Evolutionary conservation across 768 basidiomycete genomes (phyloP), one percentile per base, ranked within the genome.

Genomic region (Paxillus ammoniavirescens): DNA sequence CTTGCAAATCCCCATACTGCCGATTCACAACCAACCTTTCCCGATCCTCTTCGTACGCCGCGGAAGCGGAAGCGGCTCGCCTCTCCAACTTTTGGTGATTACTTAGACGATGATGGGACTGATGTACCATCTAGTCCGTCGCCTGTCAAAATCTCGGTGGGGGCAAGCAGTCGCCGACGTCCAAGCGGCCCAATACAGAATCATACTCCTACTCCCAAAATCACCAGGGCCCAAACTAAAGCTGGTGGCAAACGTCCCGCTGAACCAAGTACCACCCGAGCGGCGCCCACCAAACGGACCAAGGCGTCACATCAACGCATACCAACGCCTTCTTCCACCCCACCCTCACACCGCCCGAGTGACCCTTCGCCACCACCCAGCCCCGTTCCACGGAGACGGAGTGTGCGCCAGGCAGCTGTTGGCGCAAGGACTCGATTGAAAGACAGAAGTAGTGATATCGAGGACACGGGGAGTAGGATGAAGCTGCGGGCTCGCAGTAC

Each of bases 31-130:
- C 31, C 53, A 2, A 45, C 54, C 1, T 64, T 50, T 28, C 47
- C 59, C 0, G 67, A 69, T 40, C 69, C 69, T 2, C 47, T 69
- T 33, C 67, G 68, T 26, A 71, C 68, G 1, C 68, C 69, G 0
- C 69, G 65, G 38, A 69, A 71, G 45, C 69, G 56, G 55, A 69
- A 52, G 38, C 58, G 49, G 14, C 52, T 56, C 7, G 50, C 49
- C 1, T 61, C 67, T 1, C 49, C 54, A 0, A 38, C 38, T 2
- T 54, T 48, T 0, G 28, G n/a, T 2, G 47, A 35, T 3, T 45
- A 50, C 35, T 38, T 33, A 17, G 64, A 62, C 13, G 53, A 49
- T 3, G 49, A 56, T 10, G 55, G 18, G 1, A 36, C 60, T 0
- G 58, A 56, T 13, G 30, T 33, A 3, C 56, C 65, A 14, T 71